Evolutionary conservation across 2,329 filamentous ascomycete genomes (phyloP), one percentile per base, ranked within the genome.

Genomic region (Exophiala spinifera): DNA sequence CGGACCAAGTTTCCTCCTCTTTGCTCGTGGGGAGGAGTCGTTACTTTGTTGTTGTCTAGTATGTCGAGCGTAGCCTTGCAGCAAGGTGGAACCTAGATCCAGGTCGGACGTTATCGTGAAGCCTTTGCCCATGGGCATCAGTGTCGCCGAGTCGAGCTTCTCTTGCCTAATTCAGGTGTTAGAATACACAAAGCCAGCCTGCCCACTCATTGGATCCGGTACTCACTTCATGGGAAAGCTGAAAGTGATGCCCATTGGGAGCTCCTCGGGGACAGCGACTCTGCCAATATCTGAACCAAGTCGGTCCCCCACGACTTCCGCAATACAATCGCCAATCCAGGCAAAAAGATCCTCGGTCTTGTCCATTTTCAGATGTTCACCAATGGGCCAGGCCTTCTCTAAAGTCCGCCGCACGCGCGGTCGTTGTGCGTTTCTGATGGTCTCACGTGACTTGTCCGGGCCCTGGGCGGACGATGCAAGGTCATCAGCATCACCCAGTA

Each of bases 271-370:
- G 10, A 73, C 66, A 36, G 67, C 62, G 7, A 68, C 69, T 54
- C 66, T 71, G 20, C 68, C 71, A 20, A 66, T 64, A 53, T 75
- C 71, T 21, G 61, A 61, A 3, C 67, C 69, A 51, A 77, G 60
- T 46, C 71, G 74, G 57, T 84, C 79, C 28, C 73, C 74, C 14
- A 92, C 84, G 3, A 91, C 87, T 56, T 86, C 78, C 13, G 86
- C 86, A 62, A 94, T 89, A 64, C 86, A 88, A 63, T 81, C 76
- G 21, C 88, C 89, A 61, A 94, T 89, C 88, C 88, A 94, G n/a
- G 79, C 72, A 68, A 94, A 94, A 1, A 92, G 74, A 53, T 85
- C 83, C 53, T 89, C 84, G 1, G 86, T 83, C 59, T 91, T 85
- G 62, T 90, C 83, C 68, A 81, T 82, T 66, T 90, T 90, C 59